Percentiles rank a stretch among this genome's conserved stretches.
These are phyloP conservation scores for Fusarium staphyleae DNA, from an alignment of 2,329 filamentous ascomycete species.

Conservation along the genomic window DNA sequence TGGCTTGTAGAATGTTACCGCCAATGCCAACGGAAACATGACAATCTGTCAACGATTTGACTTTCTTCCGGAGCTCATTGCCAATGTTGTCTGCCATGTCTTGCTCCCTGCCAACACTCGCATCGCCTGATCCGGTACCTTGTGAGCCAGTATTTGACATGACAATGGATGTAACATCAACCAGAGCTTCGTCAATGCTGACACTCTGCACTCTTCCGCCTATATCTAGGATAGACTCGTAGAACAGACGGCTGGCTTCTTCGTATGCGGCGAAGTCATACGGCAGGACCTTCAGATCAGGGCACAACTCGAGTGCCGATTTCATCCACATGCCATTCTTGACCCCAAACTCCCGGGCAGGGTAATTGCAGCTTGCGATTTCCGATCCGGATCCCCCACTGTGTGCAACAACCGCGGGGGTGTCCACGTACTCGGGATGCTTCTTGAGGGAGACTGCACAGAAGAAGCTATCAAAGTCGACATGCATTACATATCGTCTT, in stretches of 20 bases:
- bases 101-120: constrained; percentile 78
- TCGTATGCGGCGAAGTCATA: constrained; percentile 98
- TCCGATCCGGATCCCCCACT: constrained; percentile 85
- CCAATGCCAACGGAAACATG: constrained; percentile 93
- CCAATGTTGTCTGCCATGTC: constrained; percentile 76
- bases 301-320: constrained; percentile 79
- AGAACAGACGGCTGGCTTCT: constrained; percentile 86
- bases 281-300: constrained; percentile 85
- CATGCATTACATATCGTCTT: constrained; percentile 87
- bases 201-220: constrained; percentile 92
- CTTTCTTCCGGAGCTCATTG: constrained; percentile 67
- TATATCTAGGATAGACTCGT: constrained; percentile 79
- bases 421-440: constrained; percentile 75
- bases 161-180: constrained; percentile 81
- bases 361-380: constrained; percentile 97
- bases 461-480: constrained; percentile 99
- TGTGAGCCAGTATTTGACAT: constrained; percentile 70
- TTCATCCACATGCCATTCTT: constrained; percentile 99
- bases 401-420: constrained; percentile 89
- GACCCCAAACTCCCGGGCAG: constrained; percentile 82
- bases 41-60: constrained; percentile 80
- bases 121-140: constrained; percentile 69
- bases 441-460: constrained; percentile 87
- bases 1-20: constrained; percentile 87
- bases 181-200: constrained; percentile 91